Percentiles rank a stretch among this genome's conserved stretches.
These are phyloP conservation scores for Cladosporium sp. DNA, from an alignment of 2,329 filamentous ascomycete species.

Conservation along the genomic window DNA sequence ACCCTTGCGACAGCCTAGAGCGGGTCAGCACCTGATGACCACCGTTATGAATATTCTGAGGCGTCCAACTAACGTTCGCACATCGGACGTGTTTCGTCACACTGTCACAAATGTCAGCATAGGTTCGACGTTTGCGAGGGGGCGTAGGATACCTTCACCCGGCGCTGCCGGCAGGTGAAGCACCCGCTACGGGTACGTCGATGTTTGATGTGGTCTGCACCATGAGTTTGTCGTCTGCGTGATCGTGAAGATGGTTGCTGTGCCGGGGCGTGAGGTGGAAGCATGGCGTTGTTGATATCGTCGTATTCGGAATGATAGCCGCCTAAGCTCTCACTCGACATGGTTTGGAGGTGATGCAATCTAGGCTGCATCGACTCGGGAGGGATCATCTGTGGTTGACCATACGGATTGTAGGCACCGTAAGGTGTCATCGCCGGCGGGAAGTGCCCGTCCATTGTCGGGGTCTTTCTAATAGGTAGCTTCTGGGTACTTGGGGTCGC, in stretches of 20 bases:
- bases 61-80: conserved; percentile 65
- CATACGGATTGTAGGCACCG: conserved; percentile 33
- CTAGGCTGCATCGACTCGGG: conserved; percentile 25
- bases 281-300: conserved; percentile 30
- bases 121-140: neutral
- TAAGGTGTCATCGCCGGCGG: conserved; percentile 32
- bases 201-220: conserved; percentile 80
- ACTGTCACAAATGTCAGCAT: conserved; percentile 55
- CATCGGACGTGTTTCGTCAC: conserved; percentile 82
- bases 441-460: conserved; percentile 34
- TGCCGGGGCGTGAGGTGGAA: conserved; percentile 30
- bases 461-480: neutral
- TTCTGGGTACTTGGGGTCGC: neutral
- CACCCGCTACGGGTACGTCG: conserved; percentile 91
- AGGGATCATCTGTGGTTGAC: conserved; percentile 34
- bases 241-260: conserved; percentile 28
- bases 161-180: conserved; percentile 83
- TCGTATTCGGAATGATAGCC: conserved; percentile 34
- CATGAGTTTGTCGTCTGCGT: conserved; percentile 31
- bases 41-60: neutral
- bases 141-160: conserved; percentile 65
- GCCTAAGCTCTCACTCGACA: conserved; percentile 37
- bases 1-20: conserved; percentile 80
- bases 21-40: conserved; percentile 19
- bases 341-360: conserved; percentile 34